Evolutionary conservation across 2,329 filamentous ascomycete species (phyloP).

Genomic region (Penicillium paneum): DNA sequence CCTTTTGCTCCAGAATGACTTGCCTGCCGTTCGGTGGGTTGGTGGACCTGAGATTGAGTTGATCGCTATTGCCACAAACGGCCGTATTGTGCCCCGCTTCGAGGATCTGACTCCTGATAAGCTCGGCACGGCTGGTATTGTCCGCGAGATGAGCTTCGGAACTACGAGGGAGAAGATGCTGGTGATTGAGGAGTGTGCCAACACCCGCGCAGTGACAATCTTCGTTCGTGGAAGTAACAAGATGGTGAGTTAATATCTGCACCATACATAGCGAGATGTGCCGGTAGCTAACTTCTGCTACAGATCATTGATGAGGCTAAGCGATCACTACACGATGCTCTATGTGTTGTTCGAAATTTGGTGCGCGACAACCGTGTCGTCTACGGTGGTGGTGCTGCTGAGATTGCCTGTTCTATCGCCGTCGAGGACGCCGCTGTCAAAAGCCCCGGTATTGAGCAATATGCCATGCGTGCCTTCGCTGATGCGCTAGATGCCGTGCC

Average conservation of each 20-base stretch:
- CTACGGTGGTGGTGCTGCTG: conserved; percentile 92
- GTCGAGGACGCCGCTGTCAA: conserved; percentile 93
- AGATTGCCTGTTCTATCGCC: conserved; percentile 94
- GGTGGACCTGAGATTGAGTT: conserved; percentile 97
- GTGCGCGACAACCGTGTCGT: conserved; percentile 96
- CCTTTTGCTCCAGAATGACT: conserved; percentile 87
- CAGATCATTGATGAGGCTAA: conserved; percentile 99
- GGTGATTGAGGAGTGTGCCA: conserved; percentile 98
- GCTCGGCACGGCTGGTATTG: conserved; percentile 82
- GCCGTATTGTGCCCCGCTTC: conserved; percentile 93
- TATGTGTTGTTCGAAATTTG: conserved; percentile 95
- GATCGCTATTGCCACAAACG: conserved; percentile 97
- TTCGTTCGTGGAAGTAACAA: conserved; percentile 99
- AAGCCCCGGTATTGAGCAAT: conserved; percentile 96
- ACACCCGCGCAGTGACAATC: conserved; percentile 91
- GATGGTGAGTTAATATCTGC: conserved; percentile 66
- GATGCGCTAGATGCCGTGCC: conserved; percentile 91
- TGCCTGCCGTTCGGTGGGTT: conserved; percentile 96
- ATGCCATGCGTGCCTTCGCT: conserved; percentile 96
- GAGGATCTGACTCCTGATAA: conserved; percentile 90
- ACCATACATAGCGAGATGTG: not conserved
- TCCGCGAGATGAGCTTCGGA: conserved; percentile 93
- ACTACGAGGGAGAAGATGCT: conserved; percentile 99
- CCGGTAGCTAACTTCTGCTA: conserved; percentile 7
- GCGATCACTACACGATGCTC: conserved; percentile 91